Conservation (phyloP, 2,329 filamentous ascomycete genomes). For the Xylariaceae sp. region DNA sequence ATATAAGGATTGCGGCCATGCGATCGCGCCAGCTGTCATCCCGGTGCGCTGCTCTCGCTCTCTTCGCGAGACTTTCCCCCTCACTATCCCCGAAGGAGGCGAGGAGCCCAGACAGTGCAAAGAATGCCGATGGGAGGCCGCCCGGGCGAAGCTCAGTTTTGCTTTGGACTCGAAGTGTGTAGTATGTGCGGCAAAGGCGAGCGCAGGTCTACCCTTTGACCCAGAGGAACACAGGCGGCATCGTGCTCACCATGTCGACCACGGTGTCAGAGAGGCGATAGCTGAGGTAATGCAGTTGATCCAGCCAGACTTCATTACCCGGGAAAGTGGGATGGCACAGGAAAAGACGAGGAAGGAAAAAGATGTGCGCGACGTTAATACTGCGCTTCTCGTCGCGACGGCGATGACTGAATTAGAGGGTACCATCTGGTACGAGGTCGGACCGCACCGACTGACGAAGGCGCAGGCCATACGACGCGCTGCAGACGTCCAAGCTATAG, state of each 20-base stretch:
- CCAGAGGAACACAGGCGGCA: constrained; percentile 17
- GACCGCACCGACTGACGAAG: constrained; percentile 12
- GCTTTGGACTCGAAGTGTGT: constrained; percentile 18
- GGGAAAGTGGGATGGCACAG: constrained; percentile 14
- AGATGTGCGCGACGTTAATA: constrained; percentile 18
- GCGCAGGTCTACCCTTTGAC: constrained; percentile 8
- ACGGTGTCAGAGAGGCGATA: constrained; percentile 13
- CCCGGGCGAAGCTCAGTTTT: constrained; percentile 14
- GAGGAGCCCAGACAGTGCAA: constrained; percentile 17
- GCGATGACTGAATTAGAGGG: constrained; percentile 22
- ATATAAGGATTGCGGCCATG: constrained; percentile 21
- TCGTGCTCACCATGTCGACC: constrained; percentile 14
- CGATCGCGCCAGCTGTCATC: constrained; percentile 18
- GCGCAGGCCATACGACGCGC: constrained; percentile 13
- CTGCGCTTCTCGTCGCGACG: constrained; percentile 20
- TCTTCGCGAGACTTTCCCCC: constrained; percentile 20
- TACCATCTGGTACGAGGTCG: constrained; percentile 19
- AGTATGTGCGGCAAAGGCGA: constrained; percentile 14
- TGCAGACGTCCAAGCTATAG: constrained; percentile 13
- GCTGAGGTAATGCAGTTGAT: constrained; percentile 16
- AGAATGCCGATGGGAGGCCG: constrained; percentile 22
- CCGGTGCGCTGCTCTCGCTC: constrained; percentile 11
- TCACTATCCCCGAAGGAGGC: constrained; percentile 23
- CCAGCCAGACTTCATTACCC: constrained; percentile 22
- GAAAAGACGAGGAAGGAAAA: constrained; percentile 13